Base-by-base conservation (phyloP, 1,139 yeast genomes). In the Sugiyamaella paludigena region DNA sequence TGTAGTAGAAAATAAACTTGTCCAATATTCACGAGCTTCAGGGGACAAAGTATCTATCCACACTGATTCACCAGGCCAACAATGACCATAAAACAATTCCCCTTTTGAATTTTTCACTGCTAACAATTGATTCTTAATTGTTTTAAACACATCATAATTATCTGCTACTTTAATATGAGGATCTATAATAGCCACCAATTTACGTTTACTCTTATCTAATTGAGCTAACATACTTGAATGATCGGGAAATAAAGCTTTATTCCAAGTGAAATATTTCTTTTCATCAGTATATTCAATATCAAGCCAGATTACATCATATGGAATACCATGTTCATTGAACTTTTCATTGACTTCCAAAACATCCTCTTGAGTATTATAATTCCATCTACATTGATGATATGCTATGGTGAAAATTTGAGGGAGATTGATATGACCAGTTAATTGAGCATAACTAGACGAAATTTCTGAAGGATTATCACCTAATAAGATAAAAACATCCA, bases 301-400 rank as follows among this genome's bases (percentile, higher is more conserved):
- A 47, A 92, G 77, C 99, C 99, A 92, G 49, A 92, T 86, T 8
- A 87, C 82, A 65, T 92, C 99, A 64, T 83, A 87, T 2, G 98
- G 98, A 52, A 94, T 83, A 44, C 74, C 78, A 60, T 78, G 66
- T 54, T 78, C 74, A 66, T 92, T 98, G 76, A 94, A 84, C 53
- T 80, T 76, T 3, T 74, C 65, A 56, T 78, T 78, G 26, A 92
- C 84, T 7, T 77, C 81, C 36, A 88, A 68, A 1, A 92, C 92
- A 67, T 92, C 98, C 9, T 76, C 76, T 62, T 87, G 91, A 57
- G 86, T 89, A 62, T 88, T 87, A 70, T 92, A 92, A 67, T 92
- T 94, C 98, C 98, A 92, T 61, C 98, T 77, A 65, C 97, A 92
- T 67, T 91, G 98, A 64, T 92, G 98, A 63, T 92, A 87, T 0